These are phyloP conservation scores for Nakazawaea wickerhamii DNA, from an alignment of 805 yeast genomes.

Conservation along the genomic window DNA sequence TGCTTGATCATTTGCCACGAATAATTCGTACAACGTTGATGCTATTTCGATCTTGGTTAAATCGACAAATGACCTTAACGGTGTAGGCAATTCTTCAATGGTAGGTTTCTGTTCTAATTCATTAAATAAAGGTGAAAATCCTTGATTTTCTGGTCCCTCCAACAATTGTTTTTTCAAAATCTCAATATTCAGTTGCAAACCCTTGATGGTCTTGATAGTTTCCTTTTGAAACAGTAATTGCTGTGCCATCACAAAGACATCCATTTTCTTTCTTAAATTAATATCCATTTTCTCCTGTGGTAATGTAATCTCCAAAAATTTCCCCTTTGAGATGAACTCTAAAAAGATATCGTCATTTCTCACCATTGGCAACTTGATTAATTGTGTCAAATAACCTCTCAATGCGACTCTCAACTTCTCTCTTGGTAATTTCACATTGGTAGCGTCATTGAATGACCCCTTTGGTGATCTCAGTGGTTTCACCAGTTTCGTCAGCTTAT, in stretches of 20 bases:
- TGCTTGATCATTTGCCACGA: constrained; percentile 77
- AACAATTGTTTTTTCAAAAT: constrained; percentile 26
- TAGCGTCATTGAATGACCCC: constrained; percentile 1
- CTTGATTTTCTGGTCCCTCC: constrained; percentile 33
- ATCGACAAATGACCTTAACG: constrained; percentile 64
- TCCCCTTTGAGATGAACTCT: constrained; percentile 44
- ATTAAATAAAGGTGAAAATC: constrained; percentile 54
- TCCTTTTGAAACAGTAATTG: constrained; percentile 71
- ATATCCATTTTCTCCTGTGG: constrained; percentile 49
- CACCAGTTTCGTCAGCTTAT: not conserved
- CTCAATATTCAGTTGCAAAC: constrained; percentile 36
- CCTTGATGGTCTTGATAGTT: constrained; percentile 24
- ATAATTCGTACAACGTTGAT: constrained; percentile 74
- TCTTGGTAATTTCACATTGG: constrained; percentile 40
- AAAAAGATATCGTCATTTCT: constrained; percentile 45
- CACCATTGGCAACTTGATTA: constrained; percentile 51
- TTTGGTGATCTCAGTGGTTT: not conserved
- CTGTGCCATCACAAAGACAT: constrained; percentile 47
- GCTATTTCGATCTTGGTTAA: constrained; percentile 83
- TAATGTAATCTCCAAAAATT: constrained; percentile 31
- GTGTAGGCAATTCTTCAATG: constrained; percentile 57
- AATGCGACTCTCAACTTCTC: constrained; percentile 76
- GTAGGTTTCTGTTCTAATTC: constrained; percentile 55
- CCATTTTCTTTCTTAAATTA: constrained; percentile 52
- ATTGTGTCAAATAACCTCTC: constrained; percentile 59